Base-by-base conservation (phyloP, 371 early-diverging fungal species). In the Dentiscutata heterogama region DNA sequence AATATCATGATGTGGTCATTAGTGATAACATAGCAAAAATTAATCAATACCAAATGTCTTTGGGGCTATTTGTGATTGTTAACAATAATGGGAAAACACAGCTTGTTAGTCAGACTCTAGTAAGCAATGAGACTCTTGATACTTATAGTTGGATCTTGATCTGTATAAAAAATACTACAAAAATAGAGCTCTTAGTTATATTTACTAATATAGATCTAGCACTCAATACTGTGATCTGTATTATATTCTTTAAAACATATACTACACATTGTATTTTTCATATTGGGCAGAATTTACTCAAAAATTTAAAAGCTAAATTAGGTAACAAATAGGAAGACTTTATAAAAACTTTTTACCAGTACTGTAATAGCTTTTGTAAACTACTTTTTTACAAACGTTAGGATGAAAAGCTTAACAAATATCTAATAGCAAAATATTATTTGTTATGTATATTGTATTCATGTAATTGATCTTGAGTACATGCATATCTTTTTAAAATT, bases 1-100 rank as follows among this genome's bases (percentile, higher is more conserved):
- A 83, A 14, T 84, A 83, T 54, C 73, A 82, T 18, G 78, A 84
- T 80, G 27, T 83, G 2, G 61, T 84, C 2, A 18, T 84, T 3
- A 83, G 58, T 54, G 56, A 83, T 61, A 83, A 83, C 53, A 84
- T 64, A 0, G 60, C 70, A 16, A 64, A 54, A n/a, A 83, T 72
- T 4, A 84, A 82, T 67, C 20, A 80, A 0, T 81, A 82, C 73
- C 22, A 64, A 42, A 82, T 84, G 80, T 56, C 22, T 6, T 42
- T 84, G 1, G 72, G 31, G 7, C 63, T 63, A 8, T 53, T 83
- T 51, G 78, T 83, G 0, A 71, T 81, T 7, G 72, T 84, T 2
- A 80, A 83, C n/a, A 82, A 58, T 42, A 78, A 83, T 70, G 70
- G 63, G 10, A 81, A 56, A 42, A 82, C 63, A 25, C 53, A 63